Base-by-base conservation (phyloP, 805 yeast genomes). In the Metschnikowia aberdeeniae region DNA sequence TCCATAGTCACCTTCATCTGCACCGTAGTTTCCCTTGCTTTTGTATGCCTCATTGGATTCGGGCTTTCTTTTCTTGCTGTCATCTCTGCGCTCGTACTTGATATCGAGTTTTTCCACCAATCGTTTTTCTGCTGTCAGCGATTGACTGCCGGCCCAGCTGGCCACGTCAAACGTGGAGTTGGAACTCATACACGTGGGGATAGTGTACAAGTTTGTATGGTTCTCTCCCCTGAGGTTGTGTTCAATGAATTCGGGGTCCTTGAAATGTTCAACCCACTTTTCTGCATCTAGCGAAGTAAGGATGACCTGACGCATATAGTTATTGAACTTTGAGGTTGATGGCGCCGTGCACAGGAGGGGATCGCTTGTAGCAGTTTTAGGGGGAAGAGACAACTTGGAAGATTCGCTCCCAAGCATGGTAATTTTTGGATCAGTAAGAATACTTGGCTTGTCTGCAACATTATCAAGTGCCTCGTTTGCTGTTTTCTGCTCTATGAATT, bases 331-430 rank as follows among this genome's bases (percentile, higher is more conserved):
- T 29, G 57, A 55, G 7, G 54, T 46, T 2, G 68, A 66, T 0
- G 75, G 73, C 3, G 70, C 60, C 4, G 59, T 44, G 6, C 67
- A 55, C 24, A 55, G 19, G 22, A 69, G 52, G n/a, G 53, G 57
- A 10, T 54, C 39, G 19, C 50, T 49, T 9, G 53, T 36, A 6
- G 39, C 35, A 8, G 5, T 7, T 13, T 14, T 36, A 2, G 36
- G 43, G 5, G 53, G 50, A 4, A 54, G 43, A 2, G 60, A 55
- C 24, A 61, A 37, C 37, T 53, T 50, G 20, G 59, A 42, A 10
- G 48, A 45, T 17, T 60, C 59, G 12, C 51, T 39, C 3, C 40
- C 43, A 26, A 43, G 34, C 46, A 61, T 45, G 10, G 47, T 49
- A 11, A 57, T 45, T 34, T 61, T 59, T 14, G 36, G 51, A 36